Evolutionary conservation across 768 basidiomycete species (phyloP), one percentile per base, ranked within the genome.

Genomic region (Tylopilus rubrobrunneus): DNA sequence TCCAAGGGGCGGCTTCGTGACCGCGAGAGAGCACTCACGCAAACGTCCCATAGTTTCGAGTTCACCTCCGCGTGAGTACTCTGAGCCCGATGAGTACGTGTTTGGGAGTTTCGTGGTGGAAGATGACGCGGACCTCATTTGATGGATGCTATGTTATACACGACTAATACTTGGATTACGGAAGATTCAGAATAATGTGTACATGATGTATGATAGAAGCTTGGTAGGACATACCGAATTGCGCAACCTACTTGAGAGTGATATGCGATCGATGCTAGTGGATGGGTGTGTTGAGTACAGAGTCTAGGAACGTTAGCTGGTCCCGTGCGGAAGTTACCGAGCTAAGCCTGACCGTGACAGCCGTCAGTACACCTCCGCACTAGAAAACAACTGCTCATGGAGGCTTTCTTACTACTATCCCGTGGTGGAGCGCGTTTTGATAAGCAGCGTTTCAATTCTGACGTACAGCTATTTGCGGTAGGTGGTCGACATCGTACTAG

Each of bases 351-450:
- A 19, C 19, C 19, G 19, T 19, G 19, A 25, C 25, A 5, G 25
- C 25, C 25, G 25, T 25, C 25, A 25, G 5, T 25, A 25, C 25
- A 25, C 25, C 25, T 25, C 25, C 25, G 25, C 25, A 25, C 25
- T 25, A 25, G 25, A 3, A 25, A 25, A 25, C 25, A 25, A 5
- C 5, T 25, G 25, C 25, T 25, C 25, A 25, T 25, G 25, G 25
- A 25, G 5, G 25, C 25, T 25, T 25, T 25, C 25, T 5, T 4
- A 25, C 25, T 25, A 5, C 82, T 98, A 27, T 92, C 94, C 31
- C 82, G 91, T 15, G 95, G 95, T 33, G 92, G 92, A 1, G 80
- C 80, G 1, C 78, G 76, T 51, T 97, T 98, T 60, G 79, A 94
- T 77, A 25, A 25, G 25, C 25, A 25, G 39, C 75, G 78, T 29